phyloP scores from a whole-genome alignment of 2,329 filamentous ascomycete genomes.

The Biscogniauxia marginata region DNA sequence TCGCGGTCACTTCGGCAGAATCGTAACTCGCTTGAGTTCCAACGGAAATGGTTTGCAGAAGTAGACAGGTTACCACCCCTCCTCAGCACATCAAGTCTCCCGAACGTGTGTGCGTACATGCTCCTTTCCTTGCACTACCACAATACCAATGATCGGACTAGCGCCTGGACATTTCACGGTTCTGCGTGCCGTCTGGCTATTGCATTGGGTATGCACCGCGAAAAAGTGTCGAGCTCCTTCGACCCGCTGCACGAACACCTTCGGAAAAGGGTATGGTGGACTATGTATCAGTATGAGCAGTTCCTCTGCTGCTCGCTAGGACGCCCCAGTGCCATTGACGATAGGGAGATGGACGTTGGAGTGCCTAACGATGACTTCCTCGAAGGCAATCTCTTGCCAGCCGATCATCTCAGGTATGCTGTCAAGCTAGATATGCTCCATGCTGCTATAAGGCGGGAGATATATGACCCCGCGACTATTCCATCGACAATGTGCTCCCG shows the following conservation, averaged over 20 bases:
- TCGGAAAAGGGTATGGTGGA: conserved; percentile 34
- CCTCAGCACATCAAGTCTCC: conserved; percentile 36
- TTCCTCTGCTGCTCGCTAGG: conserved; percentile 33
- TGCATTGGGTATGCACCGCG: conserved; percentile 43
- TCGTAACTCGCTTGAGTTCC: conserved; percentile 31
- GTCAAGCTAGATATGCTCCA: conserved; percentile 24
- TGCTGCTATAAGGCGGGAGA: conserved; percentile 28
- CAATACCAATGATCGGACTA: conserved; percentile 41
- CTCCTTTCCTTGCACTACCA: conserved; percentile 42
- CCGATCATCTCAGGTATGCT: conserved; percentile 21
- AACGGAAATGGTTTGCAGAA: conserved; percentile 33
- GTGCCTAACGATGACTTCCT: conserved; percentile 25
- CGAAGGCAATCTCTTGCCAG: conserved; percentile 25
- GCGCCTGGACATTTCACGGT: conserved; percentile 40
- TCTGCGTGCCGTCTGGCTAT: conserved; percentile 42
- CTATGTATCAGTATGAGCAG: conserved; percentile 33
- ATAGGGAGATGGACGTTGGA: conserved; percentile 29
- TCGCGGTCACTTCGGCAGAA: conserved; percentile 37
- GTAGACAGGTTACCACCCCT: conserved; percentile 36
- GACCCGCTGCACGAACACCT: conserved; percentile 29
- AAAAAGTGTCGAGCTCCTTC: conserved; percentile 38
- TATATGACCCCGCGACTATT: conserved; percentile 23
- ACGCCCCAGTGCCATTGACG: conserved; percentile 31
- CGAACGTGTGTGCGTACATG: conserved; percentile 42
- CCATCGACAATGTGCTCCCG: conserved; percentile 14